These are phyloP conservation scores for Tetradesmus obliquus DNA, from an alignment of 139 green algal genomes.

Conservation along the genomic window DNA sequence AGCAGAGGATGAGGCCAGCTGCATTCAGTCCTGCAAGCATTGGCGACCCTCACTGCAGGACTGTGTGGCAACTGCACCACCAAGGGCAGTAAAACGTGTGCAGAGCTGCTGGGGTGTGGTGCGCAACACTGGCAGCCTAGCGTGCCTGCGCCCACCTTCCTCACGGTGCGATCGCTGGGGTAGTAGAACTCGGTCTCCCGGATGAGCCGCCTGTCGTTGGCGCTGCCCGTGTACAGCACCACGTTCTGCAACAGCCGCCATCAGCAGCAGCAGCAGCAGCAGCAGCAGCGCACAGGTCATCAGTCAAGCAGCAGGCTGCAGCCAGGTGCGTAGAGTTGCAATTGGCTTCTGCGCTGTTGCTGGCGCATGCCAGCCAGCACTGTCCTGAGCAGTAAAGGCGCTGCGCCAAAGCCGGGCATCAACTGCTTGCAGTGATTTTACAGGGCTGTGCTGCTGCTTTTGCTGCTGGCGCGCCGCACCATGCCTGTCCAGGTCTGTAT, in stretches of 20 bases:
- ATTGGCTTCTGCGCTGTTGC: neutral
- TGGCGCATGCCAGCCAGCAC: neutral
- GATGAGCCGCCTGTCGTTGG: constrained; percentile 72
- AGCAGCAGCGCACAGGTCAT: neutral
- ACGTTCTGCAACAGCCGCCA: constrained; percentile 71
- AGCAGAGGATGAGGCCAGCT: neutral
- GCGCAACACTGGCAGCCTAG: neutral
- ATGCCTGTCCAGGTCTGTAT: constrained; percentile 92
- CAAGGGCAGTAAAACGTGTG: no score
- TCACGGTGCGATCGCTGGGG: neutral
- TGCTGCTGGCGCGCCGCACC: constrained; percentile 49
- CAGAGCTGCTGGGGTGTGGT: neutral
- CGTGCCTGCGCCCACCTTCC: neutral
- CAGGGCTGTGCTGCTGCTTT: neutral
- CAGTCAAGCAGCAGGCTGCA: neutral
- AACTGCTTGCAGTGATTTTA: neutral
- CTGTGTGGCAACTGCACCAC: no score
- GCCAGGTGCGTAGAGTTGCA: neutral
- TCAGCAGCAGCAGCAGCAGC: constrained; percentile 14
- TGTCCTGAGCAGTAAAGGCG: no score
- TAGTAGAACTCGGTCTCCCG: constrained; percentile 77
- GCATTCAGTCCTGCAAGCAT: neutral
- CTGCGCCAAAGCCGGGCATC: neutral
- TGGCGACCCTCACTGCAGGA: neutral
- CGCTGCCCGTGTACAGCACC: constrained; percentile 81